phyloP scores from a whole-genome alignment of 1,284 basidiomycete genomes.

The Meripilus lineatus region DNA sequence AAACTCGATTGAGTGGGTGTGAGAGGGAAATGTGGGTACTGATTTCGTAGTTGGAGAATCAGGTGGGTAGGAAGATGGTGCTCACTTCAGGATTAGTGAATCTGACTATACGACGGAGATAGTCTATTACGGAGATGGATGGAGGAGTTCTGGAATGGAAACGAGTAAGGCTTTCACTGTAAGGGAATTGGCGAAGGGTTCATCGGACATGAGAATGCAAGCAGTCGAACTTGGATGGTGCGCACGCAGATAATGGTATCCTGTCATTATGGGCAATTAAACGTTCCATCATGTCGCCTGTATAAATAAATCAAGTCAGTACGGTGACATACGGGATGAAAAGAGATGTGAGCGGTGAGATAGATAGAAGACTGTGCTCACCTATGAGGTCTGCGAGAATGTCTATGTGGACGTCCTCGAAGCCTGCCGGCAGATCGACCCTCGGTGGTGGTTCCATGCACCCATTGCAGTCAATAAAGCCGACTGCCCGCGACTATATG shows the following conservation, averaged over 20 bases:
- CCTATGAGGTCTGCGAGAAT: slow-evolving; percentile 83
- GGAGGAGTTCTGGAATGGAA: slow-evolving; percentile 92
- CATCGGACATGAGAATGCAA: slow-evolving; percentile 14
- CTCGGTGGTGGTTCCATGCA: slow-evolving; percentile 71
- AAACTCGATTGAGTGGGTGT: neutral
- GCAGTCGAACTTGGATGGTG: slow-evolving; percentile 24
- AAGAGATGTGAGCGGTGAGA: slow-evolving; percentile 8
- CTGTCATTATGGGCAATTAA: slow-evolving; percentile 91
- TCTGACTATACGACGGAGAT: slow-evolving; percentile 84
- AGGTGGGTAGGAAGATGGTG: slow-evolving; percentile 16
- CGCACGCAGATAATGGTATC: slow-evolving; percentile 80
- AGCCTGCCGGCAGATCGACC: slow-evolving; percentile 70
- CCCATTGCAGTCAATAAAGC: slow-evolving; percentile 60
- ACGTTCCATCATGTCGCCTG: slow-evolving; percentile 92
- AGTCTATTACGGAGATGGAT: slow-evolving; percentile 81
- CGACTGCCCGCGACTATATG: too few species aligned
- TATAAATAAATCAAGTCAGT: slow-evolving; percentile 11
- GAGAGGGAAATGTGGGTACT: neutral
- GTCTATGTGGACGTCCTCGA: slow-evolving; percentile 77
- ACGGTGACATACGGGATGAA: slow-evolving; percentile 5
- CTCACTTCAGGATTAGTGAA: slow-evolving; percentile 90
- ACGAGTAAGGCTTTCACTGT: slow-evolving; percentile 79
- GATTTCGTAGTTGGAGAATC: neutral
- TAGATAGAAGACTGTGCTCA: slow-evolving; percentile 27
- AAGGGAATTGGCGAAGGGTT: slow-evolving; percentile 21